Conservation (phyloP, 371 early-diverging fungal species). For the Gilbertella persicaria region DNA sequence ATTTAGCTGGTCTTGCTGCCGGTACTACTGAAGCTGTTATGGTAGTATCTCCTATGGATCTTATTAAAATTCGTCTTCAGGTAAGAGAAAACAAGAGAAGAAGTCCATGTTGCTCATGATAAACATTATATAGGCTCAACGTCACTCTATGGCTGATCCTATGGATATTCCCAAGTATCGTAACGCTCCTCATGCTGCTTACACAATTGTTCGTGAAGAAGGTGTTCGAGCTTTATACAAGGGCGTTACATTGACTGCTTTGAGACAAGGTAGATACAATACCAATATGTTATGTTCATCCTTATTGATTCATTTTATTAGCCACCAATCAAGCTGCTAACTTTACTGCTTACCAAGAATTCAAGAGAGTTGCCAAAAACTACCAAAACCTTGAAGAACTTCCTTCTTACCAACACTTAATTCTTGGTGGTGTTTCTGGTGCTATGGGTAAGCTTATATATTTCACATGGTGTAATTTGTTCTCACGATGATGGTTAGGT, state of each 20-base stretch:
- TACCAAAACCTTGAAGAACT: slow-evolving; percentile 81
- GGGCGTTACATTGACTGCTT: slow-evolving; percentile 92
- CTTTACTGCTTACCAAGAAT: slow-evolving; percentile 95
- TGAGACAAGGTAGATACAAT: slow-evolving; percentile 76
- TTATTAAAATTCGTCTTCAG: slow-evolving; percentile 96
- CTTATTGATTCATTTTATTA: slow-evolving; percentile 15
- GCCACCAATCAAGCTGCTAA: slow-evolving; percentile 99
- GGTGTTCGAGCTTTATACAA: slow-evolving; percentile 91
- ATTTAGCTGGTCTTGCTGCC: slow-evolving; percentile 89
- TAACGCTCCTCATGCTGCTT: slow-evolving; percentile 92
- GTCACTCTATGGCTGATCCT: slow-evolving; percentile 95
- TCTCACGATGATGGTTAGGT: slow-evolving; percentile 32
- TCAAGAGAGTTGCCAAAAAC: slow-evolving; percentile 69
- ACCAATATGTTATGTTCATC: background rate
- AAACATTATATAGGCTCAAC: slow-evolving; percentile 84
- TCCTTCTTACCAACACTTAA: slow-evolving; percentile 89
- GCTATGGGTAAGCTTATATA: slow-evolving; percentile 71
- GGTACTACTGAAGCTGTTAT: slow-evolving; percentile 95
- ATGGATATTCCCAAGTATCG: slow-evolving; percentile 96
- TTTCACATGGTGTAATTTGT: slow-evolving; percentile 1
- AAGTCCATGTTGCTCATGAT: no score
- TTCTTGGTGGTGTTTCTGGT: slow-evolving; percentile 93
- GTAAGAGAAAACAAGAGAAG: slow-evolving; percentile 20
- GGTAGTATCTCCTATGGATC: slow-evolving; percentile 98
- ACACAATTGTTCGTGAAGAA: slow-evolving; percentile 91